phyloP scores from a whole-genome alignment of 2,329 filamentous ascomycete genomes.

The Juglanconis sp. region DNA sequence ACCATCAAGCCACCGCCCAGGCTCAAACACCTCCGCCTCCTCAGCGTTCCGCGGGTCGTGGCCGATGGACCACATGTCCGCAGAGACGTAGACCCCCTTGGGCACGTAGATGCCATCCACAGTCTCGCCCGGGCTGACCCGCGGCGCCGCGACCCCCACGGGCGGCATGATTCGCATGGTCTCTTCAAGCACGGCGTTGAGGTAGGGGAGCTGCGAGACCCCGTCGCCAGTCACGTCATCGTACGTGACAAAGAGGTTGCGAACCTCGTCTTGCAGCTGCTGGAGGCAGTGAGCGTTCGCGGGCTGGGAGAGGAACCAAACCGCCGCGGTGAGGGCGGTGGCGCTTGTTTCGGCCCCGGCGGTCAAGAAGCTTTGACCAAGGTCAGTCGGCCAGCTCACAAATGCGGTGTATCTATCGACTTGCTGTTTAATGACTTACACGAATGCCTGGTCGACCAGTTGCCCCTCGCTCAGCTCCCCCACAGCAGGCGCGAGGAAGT shows the following conservation, averaged over 20 bases:
- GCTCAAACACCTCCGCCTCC: slow-evolving; percentile 22
- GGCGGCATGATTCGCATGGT: slow-evolving; percentile 7
- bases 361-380: slow-evolving; percentile 12
- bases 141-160: slow-evolving; percentile 24
- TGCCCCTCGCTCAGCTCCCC: slow-evolving; percentile 10
- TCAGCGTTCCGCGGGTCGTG: slow-evolving; percentile 21
- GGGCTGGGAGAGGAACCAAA: slow-evolving; percentile 15
- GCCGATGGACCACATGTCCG: slow-evolving; percentile 22
- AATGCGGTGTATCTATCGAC: rapidly evolving
- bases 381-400: neutral
- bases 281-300: slow-evolving; percentile 1
- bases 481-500: slow-evolving; percentile 19
- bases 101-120: slow-evolving; percentile 26
- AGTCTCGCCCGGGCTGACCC: slow-evolving; percentile 25
- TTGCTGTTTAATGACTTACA: neutral
- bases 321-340: slow-evolving; percentile 15
- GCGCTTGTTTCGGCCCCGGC: slow-evolving; percentile 22
- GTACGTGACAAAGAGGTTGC: slow-evolving; percentile 8
- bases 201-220: neutral
- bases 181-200: slow-evolving; percentile 10
- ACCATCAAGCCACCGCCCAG: slow-evolving; percentile 24
- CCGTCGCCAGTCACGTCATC: slow-evolving; percentile 18
- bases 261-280: slow-evolving; percentile 18
- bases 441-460: slow-evolving; percentile 12
- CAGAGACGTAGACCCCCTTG: slow-evolving; percentile 22